Base-by-base conservation (phyloP, 2,329 filamentous ascomycete genomes). In the Mycocentrospora acerina region DNA sequence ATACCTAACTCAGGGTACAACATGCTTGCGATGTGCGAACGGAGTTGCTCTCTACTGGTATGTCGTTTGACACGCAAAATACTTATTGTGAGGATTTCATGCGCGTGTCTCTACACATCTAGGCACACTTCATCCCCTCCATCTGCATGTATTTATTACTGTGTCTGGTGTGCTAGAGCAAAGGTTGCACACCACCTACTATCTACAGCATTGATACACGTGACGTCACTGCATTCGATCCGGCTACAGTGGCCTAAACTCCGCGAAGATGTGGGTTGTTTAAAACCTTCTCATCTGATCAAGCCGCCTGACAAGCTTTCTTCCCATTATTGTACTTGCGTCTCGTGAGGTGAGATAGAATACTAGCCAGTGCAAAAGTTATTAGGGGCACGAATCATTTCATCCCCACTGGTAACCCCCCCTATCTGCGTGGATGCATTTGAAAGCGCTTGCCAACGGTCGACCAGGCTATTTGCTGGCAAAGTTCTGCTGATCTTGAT, bases 401-500 rank as follows among this genome's bases (percentile, higher is more conserved):
- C 25, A 24, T 18, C 39, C 16, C 24, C 24, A 22, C 19, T 22
- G 19, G 19, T 22, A 16, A 13, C 26, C 22, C 37, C 42, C 37
- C 31, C 35, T 27, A 18, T 40, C 24, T 28, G 28, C 34, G 27
- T 35, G 28, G 33, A 37, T 27, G 25, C 34, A 33, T 40, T 44
- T 40, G 27, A 30, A 12, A 37, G 40, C 29, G 30, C 31, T 31
- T 35, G 34, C 18, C 37, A 35, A 40, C 30, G 37, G 22, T 29
- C 33, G 42, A 37, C 33, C 26, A 14, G 32, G 29, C 30, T 18
- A 22, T 22, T 22, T 49, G 44, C 47, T 53, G 51, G 46, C 57
- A 48, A 40, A 43, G 29, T 40, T 35, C 44, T 48, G 48, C 48
- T 52, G 53, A 42, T 52, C 47, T 42, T 48, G 32, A 39, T 49